Percentiles rank a stretch among this genome's conserved stretches.
Conservation (phyloP, 306 rosid species). For the Phaseolus lunatus region DNA sequence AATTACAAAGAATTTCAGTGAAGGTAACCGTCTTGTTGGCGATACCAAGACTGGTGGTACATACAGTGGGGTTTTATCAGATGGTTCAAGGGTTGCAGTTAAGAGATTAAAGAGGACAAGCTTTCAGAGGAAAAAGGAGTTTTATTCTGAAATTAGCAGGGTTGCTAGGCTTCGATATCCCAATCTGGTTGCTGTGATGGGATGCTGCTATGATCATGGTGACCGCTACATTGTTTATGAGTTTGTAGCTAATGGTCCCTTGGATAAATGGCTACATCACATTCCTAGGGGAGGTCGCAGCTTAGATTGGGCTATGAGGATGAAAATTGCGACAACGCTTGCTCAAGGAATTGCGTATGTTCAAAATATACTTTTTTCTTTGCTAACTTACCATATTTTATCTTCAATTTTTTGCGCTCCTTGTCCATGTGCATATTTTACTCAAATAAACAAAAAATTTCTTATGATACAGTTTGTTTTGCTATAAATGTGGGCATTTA, state of each 20-base stretch:
- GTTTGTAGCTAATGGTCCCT: slow-evolving; percentile 90
- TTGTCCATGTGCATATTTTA: slow-evolving; percentile 18
- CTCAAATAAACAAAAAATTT: background rate
- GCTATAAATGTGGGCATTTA: slow-evolving; percentile 12
- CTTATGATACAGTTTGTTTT: background rate
- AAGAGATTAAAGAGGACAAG: slow-evolving; percentile 92
- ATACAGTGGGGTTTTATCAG: slow-evolving; percentile 83
- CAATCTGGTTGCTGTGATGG: slow-evolving; percentile 92
- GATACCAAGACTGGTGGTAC: slow-evolving; percentile 97
- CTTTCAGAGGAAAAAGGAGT: slow-evolving; percentile 95
- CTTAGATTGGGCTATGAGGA: slow-evolving; percentile 95
- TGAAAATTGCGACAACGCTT: slow-evolving; percentile 89
- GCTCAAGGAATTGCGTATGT: slow-evolving; percentile 99
- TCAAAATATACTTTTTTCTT: slow-evolving; percentile 31
- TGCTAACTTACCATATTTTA: slow-evolving; percentile 13
- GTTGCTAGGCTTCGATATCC: slow-evolving; percentile 96
- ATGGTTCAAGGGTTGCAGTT: slow-evolving; percentile 92
- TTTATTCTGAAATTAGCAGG: slow-evolving; percentile 89
- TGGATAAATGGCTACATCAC: slow-evolving; percentile 97
- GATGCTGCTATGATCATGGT: slow-evolving; percentile 97
- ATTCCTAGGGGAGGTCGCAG: slow-evolving; percentile 96
- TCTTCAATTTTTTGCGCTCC: slow-evolving; percentile 19
- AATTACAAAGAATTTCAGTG: slow-evolving; percentile 93
- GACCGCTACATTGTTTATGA: slow-evolving; percentile 97
- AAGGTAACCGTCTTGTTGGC: slow-evolving; percentile 93